phyloP scores from a whole-genome alignment of 2,329 filamentous ascomycete genomes.

The Penicillium polonicum region DNA sequence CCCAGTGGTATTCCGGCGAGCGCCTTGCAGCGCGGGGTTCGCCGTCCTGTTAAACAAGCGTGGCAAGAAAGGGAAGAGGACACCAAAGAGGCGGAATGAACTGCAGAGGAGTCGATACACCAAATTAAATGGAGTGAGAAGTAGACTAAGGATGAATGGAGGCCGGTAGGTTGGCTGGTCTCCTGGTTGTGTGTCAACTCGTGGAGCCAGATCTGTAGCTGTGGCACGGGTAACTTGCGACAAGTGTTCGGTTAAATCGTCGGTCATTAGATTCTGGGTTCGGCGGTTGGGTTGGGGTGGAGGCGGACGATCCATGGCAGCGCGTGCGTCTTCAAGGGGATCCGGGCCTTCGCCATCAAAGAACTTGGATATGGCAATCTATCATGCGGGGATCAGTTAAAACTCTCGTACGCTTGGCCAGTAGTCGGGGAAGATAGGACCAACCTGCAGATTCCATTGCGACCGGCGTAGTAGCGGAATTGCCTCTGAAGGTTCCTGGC shows the following conservation, averaged over 20 bases:
- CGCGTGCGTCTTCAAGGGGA: constrained; percentile 72
- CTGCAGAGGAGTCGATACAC: constrained; percentile 69
- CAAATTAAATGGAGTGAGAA: constrained; percentile 79
- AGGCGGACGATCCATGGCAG: constrained; percentile 57
- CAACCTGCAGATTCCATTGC: constrained; percentile 92
- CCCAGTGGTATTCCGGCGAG: constrained; percentile 60
- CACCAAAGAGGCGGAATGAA: constrained; percentile 69
- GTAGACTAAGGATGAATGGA: constrained; percentile 71
- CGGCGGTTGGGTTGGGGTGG: constrained; percentile 64
- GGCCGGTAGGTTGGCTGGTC: constrained; percentile 65
- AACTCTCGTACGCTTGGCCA: constrained; percentile 2
- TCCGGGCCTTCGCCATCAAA: constrained; percentile 93
- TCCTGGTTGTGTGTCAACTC: constrained; percentile 75
- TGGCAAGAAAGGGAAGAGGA: constrained; percentile 78
- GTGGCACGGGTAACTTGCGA: constrained; percentile 41
- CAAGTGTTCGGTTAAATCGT: constrained; percentile 36
- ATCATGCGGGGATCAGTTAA: constrained; percentile 22
- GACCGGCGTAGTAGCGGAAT: constrained; percentile 77
- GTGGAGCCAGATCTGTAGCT: constrained; percentile 66
- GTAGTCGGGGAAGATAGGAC: constrained; percentile 2
- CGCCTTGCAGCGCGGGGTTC: constrained; percentile 51
- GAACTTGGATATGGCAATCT: constrained; percentile 97
- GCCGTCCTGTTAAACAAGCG: constrained; percentile 50
- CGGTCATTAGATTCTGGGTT: constrained; percentile 67
- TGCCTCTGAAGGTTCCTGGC: constrained; percentile 74